Base-by-base conservation (phyloP, 176 grass and related monocot species). In the Cenchrus purpureus region DNA sequence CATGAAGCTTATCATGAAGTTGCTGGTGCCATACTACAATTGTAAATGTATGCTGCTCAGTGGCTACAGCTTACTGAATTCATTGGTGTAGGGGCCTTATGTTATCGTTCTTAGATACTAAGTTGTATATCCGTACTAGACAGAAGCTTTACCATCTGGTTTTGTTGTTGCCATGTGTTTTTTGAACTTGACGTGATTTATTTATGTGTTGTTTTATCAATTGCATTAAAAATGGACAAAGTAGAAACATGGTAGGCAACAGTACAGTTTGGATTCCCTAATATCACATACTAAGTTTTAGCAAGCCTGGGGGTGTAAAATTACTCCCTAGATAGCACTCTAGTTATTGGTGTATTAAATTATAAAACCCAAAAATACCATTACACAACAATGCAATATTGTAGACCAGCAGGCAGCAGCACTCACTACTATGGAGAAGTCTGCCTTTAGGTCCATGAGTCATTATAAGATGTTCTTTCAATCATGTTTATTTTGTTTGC, bases 351-450 rank as follows among this genome's bases (percentile, higher is more conserved):
- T 62, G 17, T 12, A 15, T 57, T 79, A 49, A 73, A 60, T 12
- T 11, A 65, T 79, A 49, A 66, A 60, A n/a, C 65, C 9, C 31
- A 68, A n/a, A 85, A 58, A 77, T 84, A 40, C 84, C 37, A 20
- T 32, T 6, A 48, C 37, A 48, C 7, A 56, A 20, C 37, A 86
- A 44, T 64, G 17, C 44, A 65, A 22, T 40, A 70, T 20, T 31
- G 66, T 43, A 65, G 49, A 15, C 31, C 52, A 57, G 29, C 53
- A 61, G 48, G 37, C 37, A 40, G 37, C 37, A 40, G 37, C 54
- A 61, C 28, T 29, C 20, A 73, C 53, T 54, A 65, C 73, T 34
- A 63, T 13, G 44, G 28, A 79, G 10, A 12, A 61, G 28, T 48
- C 1, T 61, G 28, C 1, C 57, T 73, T 71, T 44, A 72, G 12